A percentile compares a stretch with the other conserved stretches of the same genome.
phyloP scores from a whole-genome alignment of 2,329 filamentous ascomycete species.

The Claviceps fusiformis region DNA sequence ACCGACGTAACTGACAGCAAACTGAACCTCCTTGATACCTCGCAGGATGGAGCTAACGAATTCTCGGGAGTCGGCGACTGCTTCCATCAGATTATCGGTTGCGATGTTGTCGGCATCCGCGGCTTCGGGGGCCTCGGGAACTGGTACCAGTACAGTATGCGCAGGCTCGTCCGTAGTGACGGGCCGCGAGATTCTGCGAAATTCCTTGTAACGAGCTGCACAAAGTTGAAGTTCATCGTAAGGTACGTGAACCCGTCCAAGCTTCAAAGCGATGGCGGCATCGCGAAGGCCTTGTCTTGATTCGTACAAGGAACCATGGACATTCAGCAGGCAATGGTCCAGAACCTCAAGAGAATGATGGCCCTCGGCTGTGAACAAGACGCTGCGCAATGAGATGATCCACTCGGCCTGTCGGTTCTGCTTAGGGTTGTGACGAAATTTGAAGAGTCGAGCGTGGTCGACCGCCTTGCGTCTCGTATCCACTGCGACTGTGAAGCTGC shows the following conservation, averaged over 20 bases:
- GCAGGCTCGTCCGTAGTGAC: slow-evolving; percentile 29
- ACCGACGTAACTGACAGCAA: slow-evolving; percentile 82
- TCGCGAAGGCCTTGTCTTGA: slow-evolving; percentile 78
- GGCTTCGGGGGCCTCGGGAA: slow-evolving; percentile 70
- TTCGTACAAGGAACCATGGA: slow-evolving; percentile 82
- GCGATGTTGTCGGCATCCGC: slow-evolving; percentile 52
- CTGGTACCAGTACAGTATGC: slow-evolving; percentile 54
- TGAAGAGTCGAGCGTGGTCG: slow-evolving; percentile 76
- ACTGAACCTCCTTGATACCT: slow-evolving; percentile 92
- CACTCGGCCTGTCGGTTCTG: slow-evolving; percentile 67
- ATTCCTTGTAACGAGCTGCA: slow-evolving; percentile 39
- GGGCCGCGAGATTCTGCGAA: slow-evolving; percentile 21
- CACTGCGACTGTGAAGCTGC: slow-evolving; percentile 71
- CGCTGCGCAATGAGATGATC: slow-evolving; percentile 74
- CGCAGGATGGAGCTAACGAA: slow-evolving; percentile 80
- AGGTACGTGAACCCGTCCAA: slow-evolving; percentile 80
- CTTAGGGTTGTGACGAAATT: slow-evolving; percentile 41
- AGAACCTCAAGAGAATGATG: slow-evolving; percentile 75
- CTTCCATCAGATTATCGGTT: slow-evolving; percentile 58
- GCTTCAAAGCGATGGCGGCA: slow-evolving; percentile 77
- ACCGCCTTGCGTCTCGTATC: slow-evolving; percentile 88
- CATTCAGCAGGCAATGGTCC: slow-evolving; percentile 75
- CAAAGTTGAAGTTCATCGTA: slow-evolving; percentile 71
- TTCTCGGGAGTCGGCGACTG: slow-evolving; percentile 83
- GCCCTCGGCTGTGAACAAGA: slow-evolving; percentile 78